phyloP scores from a whole-genome alignment of 331 rosid genomes.

The Pyrus hybrid region DNA sequence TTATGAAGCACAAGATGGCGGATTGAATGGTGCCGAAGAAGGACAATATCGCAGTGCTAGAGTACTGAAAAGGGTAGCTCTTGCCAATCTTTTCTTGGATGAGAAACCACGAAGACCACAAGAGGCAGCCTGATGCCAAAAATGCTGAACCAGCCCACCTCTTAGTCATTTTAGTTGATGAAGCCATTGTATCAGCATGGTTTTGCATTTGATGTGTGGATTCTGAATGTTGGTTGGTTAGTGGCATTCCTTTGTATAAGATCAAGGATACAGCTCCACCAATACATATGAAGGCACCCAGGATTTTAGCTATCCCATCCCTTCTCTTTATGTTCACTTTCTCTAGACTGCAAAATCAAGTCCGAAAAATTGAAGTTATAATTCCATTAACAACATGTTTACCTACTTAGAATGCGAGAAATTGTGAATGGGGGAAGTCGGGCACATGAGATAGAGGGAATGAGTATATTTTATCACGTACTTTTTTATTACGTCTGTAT shows the following conservation, averaged over 20 bases:
- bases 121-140: constrained; percentile 42
- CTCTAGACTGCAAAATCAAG: constrained; percentile 46
- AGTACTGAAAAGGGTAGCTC: constrained; percentile 59
- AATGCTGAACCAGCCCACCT: constrained; percentile 62
- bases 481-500: no score
- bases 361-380: constrained; percentile 6
- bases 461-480: neutral
- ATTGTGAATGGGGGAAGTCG: constrained; percentile 38
- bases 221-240: constrained; percentile 28
- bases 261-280: constrained; percentile 53
- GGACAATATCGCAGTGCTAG: constrained; percentile 70
- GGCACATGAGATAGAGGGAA: constrained; percentile 1
- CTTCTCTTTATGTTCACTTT: constrained; percentile 50
- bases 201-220: neutral
- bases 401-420: neutral
- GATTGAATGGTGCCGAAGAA: constrained; percentile 69
- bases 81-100: constrained; percentile 64
- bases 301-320: constrained; percentile 59
- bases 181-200: neutral
- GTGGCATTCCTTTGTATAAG: constrained; percentile 62
- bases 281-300: constrained; percentile 54
- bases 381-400: neutral
- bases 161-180: constrained; percentile 14
- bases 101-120: constrained; percentile 94
- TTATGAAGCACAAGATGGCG: constrained; percentile 39